Base-by-base conservation (phyloP, 257 asterid genomes). In the Solanum chmielewskii region DNA sequence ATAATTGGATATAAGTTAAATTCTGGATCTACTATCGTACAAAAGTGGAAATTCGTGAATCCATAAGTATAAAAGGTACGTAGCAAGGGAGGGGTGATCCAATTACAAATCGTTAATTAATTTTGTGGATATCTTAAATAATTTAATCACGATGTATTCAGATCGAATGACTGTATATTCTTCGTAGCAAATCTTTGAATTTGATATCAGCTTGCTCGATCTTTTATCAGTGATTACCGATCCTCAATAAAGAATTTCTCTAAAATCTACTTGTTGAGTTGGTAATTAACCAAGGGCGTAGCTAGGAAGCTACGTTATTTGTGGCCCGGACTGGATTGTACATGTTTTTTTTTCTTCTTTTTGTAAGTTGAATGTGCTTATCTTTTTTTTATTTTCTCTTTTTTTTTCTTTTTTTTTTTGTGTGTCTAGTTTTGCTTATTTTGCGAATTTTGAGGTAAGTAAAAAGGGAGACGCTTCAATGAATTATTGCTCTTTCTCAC, bases 381-480 rank as follows among this genome's bases (percentile, higher is more conserved):
- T 45, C 27, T 27, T 37, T 5, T n/a, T 23, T 25, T 8, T 31
- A 20, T 41, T 5, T 74, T 20, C 1, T 31, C 33, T 31, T 31
- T 2, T 23, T n/a, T n/a, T 27, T 33, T 20, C 27, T 25, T 25
- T 25, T 25, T 25, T 25, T 25, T 25, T 25, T 25, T 25, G 27
- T 25, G 27, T 25, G 8, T 9, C 1, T 71, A 71, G 25, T 25
- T 66, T 10, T 23, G 11, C 18, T 35, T 39, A 6, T 25, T 71
- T 69, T 11, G 29, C 66, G 2, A 31, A 11, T 60, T 41, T 59
- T 31, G 27, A 35, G 18, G 86, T 35, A 84, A 69, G 68, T 83
- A 33, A 88, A 86, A 86, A 89, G 87, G 47, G 66, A 74, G 86
- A 73, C 87, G 86, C 60, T 42, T 75, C 23, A 62, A 21, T 45